Base-by-base conservation (phyloP, 1,284 basidiomycete genomes). In the Caloboletus firmus region DNA sequence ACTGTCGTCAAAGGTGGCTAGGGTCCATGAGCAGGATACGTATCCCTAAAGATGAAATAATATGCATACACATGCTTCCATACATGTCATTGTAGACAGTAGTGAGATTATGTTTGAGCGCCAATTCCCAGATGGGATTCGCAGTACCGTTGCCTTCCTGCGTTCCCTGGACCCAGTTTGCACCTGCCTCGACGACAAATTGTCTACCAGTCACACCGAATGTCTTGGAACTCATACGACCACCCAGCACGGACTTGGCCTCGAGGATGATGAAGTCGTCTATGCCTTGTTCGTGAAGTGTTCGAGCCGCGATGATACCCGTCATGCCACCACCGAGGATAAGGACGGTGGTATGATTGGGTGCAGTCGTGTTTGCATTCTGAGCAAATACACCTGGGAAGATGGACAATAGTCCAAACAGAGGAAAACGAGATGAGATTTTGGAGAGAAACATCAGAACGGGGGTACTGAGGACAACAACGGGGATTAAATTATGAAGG, bases 121-220 rank as follows among this genome's bases (percentile, higher is more conserved):
- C 82, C 31, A 89, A 72, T 20, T 67, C 69, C 62, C 78, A 79
- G 17, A 87, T 81, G 2, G 85, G 85, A 64, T 87, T 87, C 11
- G 73, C 71, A 34, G 74, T 72, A 17, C 83, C 83, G 45, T 72
- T 62, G 6, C 70, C 76, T 4, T 70, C 62, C 54, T 82, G 79
- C 1, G 82, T 82, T 5, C 86, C 85, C 61, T 88, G 84, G 30
- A 89, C 76, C 85, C 87, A 89, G 60, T 87, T 87, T 13, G 85
- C 77, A 24, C 86, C 85, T 2, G 79, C 66, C 64, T 89, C 87
- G 37, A 88, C 67, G 2, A 74, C 76, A 43, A 74, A 72, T 20
- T 74, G 57, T 36, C 67, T 67, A 11, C 65, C 70, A 13, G 66
- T 37, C 3, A 57, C 65, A 35, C 76, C 81, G 54, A 87, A 78